A percentile compares a stretch with the other conserved stretches of the same genome.
Evolutionary conservation across 371 early-diverging fungal genomes (phyloP).

Genomic region (Phascolomyces articulosus): DNA sequence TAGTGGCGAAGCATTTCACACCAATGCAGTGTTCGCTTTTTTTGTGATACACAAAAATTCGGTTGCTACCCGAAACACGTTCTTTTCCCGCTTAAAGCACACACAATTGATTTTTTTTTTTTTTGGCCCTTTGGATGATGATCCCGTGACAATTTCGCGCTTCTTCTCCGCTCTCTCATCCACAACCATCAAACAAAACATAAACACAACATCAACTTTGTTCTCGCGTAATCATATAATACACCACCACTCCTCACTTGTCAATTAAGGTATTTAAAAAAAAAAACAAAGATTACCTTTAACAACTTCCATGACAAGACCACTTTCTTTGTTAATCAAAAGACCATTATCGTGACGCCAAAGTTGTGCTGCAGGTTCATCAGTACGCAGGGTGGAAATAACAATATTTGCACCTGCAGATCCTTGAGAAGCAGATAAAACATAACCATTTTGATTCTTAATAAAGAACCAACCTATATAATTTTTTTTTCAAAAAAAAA

Average conservation of each 20-base stretch:
- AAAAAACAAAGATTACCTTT: conserved; percentile 43
- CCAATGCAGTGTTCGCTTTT: background rate
- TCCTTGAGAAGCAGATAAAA: conserved; percentile 46
- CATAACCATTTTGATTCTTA: conserved; percentile 57
- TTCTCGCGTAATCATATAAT: no score
- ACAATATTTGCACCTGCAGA: conserved; percentile 40
- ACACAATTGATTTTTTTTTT: no score
- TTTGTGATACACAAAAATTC: conserved; percentile 6
- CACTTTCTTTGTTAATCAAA: conserved; percentile 59
- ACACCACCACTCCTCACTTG: no score
- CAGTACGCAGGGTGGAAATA: conserved; percentile 40
- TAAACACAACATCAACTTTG: no score
- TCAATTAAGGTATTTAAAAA: background rate
- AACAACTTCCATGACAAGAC: conserved; percentile 58
- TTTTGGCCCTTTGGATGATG: no score
- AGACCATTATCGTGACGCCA: conserved; percentile 61
- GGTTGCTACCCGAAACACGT: conserved; percentile 8
- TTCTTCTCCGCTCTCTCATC: background rate
- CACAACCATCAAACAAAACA: conserved; percentile 1
- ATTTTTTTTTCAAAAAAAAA: background rate
- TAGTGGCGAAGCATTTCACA: conserved; percentile 1
- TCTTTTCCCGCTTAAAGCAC: conserved; percentile 3
- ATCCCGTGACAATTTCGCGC: background rate
- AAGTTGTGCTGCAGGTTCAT: conserved; percentile 46
- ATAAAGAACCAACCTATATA: conserved; percentile 64